Evolutionary conservation across 2,329 filamentous ascomycete genomes (phyloP), one percentile per base, ranked within the genome.

Genomic region (Pyrenophora tritici-repentis): DNA sequence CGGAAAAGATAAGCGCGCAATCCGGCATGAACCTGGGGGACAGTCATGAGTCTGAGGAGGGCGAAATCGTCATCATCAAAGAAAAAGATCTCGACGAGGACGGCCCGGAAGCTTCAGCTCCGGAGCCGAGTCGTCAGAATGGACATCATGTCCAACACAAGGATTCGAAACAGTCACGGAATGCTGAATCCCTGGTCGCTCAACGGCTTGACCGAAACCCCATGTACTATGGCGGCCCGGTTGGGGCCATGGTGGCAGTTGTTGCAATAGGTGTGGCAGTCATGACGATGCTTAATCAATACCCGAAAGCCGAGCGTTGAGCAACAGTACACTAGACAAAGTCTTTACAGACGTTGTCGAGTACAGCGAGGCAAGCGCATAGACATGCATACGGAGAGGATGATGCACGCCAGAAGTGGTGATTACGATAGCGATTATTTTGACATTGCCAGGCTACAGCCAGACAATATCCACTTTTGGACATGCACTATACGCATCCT

Each of bases 241-340:
- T 68, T 32, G 69, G 72, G 29, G 70, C 70, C 17, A 73, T 75
- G 43, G 56, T 75, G 18, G 69, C 69, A 7, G 70, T 75, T n/a
- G 71, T 76, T 40, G 67, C 73, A 44, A 60, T 75, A 22, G 73
- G 73, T 47, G 66, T 75, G 13, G 73, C 71, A 39, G 67, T 75
- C 43, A 76, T 76, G 73, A 67, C 71, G 24, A 74, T 68, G 61
- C 63, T 75, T 35, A 75, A 75, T 48, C 72, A 74, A 38, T 78
- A 76, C 66, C 74, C 75, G 29, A 77, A 76, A 53, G 68, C 73
- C 13, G 76, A 78, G 48, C 69, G 76, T 56, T 78, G 75, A 78
- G 56, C 17, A 39, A 13, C 22, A 35, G 16, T 26, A 36, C 36
- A 2, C n/a, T 32, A 38, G 18, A 24, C 20, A 3, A 50, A 51